Base-by-base conservation (phyloP, 2,329 filamentous ascomycete species). In the Penicillium rolfsii region DNA sequence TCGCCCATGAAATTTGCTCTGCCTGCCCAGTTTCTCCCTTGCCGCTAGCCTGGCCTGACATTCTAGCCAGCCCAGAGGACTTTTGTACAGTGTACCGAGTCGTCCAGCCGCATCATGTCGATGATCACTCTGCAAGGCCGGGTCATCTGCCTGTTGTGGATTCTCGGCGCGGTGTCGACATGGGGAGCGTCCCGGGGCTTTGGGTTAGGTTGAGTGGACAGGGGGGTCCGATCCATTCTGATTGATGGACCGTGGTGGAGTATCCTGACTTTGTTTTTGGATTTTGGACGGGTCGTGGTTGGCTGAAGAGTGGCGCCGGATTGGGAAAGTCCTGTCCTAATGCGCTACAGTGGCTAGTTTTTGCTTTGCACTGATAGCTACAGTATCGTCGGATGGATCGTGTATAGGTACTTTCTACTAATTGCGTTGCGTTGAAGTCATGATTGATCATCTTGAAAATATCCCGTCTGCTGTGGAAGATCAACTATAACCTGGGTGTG, bases 271-370 rank as follows among this genome's bases (percentile, higher is more conserved):
- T 48, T 30, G 24, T 30, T 30, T 26, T 52, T 52, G 8, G 8
- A 33, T n/a, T 6, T 7, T 33, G 49, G 28, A 12, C 8, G 33
- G 49, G 9, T 33, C 36, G 49, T 52, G 22, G 36, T 58, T 61
- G 36, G 59, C 11, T 52, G 46, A 52, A 24, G 16, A 7, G 5
- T 8, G 24, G 53, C 59, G 33, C 56, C 59, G 59, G 59, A 61
- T 58, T 14, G 26, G 46, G 52, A 7, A 36, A 52, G 49, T 22
- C n/a, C 8, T 24, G 8, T 6, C 30, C 41, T 12, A 48, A 45
- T 58, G 43, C 8, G 45, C n/a, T 28, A 28, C 28, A 48, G 45
- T 48, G 24, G 26, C 43, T 26, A 22, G 8, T 26, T 43, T 12
- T 24, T 22, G 19, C 19, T 28, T 4, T n/a, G 28, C 43, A 28